Percentiles rank a stretch among this genome's conserved stretches.
phyloP scores from a whole-genome alignment of 768 basidiomycete species.

The Rhizopogon rudus region DNA sequence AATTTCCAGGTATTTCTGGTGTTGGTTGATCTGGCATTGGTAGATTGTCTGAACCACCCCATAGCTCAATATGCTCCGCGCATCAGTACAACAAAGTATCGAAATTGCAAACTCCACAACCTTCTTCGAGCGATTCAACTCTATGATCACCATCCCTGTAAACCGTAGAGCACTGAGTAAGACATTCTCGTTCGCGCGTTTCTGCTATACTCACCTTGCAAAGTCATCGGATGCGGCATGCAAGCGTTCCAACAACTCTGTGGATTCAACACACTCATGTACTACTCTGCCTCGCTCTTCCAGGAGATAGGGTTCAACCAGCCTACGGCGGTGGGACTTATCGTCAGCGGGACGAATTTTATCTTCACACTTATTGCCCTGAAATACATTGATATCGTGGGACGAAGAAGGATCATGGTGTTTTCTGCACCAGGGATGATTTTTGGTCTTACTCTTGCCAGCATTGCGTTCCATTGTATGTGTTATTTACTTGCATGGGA shows the following conservation, averaged over 20 bases:
- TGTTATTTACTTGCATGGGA: slow-evolving; percentile 4
- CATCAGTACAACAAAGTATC: slow-evolving; percentile 56
- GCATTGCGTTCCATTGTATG: slow-evolving; percentile 64
- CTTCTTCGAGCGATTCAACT: slow-evolving; percentile 47
- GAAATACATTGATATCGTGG: slow-evolving; percentile 62
- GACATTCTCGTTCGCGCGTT: slow-evolving; percentile 15
- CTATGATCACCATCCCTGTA: slow-evolving; percentile 49
- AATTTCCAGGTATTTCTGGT: slow-evolving; percentile 48
- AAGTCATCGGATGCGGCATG: slow-evolving; percentile 74
- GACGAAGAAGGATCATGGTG: slow-evolving; percentile 66
- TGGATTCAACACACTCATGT: slow-evolving; percentile 80
- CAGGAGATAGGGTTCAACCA: slow-evolving; percentile 78
- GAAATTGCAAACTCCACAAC: slow-evolving; percentile 60
- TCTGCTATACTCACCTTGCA: neutral
- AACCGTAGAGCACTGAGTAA: slow-evolving; percentile 69
- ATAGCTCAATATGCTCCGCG: slow-evolving; percentile 54
- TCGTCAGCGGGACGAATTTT: slow-evolving; percentile 76
- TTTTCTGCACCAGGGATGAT: slow-evolving; percentile 72
- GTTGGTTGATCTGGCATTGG: neutral
- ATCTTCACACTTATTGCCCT: slow-evolving; percentile 73
- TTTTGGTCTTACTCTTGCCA: slow-evolving; percentile 55
- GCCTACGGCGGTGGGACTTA: slow-evolving; percentile 75
- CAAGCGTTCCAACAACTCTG: slow-evolving; percentile 83
- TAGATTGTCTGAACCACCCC: neutral
- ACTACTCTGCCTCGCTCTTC: slow-evolving; percentile 75